Evolutionary conservation across 2,329 filamentous ascomycete genomes (phyloP), one percentile per base, ranked within the genome.

Genomic region (Fusarium goolgardi): DNA sequence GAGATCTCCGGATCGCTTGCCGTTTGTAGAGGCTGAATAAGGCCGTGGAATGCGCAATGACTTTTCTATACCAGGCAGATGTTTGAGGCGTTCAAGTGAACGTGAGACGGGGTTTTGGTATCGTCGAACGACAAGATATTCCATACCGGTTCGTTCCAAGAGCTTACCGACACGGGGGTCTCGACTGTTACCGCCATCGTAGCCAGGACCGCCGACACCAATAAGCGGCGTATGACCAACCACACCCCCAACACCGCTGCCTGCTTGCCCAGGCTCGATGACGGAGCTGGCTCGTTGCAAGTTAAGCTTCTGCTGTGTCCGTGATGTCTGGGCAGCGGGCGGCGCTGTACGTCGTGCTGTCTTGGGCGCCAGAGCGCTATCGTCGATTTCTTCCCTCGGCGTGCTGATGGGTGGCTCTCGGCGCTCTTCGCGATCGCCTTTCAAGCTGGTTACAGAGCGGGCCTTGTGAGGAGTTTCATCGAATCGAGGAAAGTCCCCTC

Each of bases 291-390:
- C 90, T 37, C 91, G 86, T 74, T 93, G 90, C 2, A 93, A 83
- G 78, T 92, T 90, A 16, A 93, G 81, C 73, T 93, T 93, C 76
- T 93, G 90, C 77, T 93, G 90, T 2, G 90, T 92, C 16, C 91
- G 85, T 55, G 89, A 91, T 68, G 86, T 84, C 61, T 88, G 85
- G 2, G 84, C 83, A 1, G 82, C 77, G 2, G 80, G 79, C 2
- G 79, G 78, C 20, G 72, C 81, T 66, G 69, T 78, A 66, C 80
- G 77, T 71, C 72, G 79, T 71, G 67, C 81, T 72, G 75, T 77
- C 74, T 80, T 81, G 27, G 82, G 84, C 5, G 83, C 80, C 16
- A 87, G 75, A 35, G 81, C 83, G 58, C 83, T 85, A 55, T 82
- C 79, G 13, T 80, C 77, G 6, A 74, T 71, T 5, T 81, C 79